Base-by-base conservation (phyloP, 176 grass and related monocot genomes). In the Poa annua region DNA sequence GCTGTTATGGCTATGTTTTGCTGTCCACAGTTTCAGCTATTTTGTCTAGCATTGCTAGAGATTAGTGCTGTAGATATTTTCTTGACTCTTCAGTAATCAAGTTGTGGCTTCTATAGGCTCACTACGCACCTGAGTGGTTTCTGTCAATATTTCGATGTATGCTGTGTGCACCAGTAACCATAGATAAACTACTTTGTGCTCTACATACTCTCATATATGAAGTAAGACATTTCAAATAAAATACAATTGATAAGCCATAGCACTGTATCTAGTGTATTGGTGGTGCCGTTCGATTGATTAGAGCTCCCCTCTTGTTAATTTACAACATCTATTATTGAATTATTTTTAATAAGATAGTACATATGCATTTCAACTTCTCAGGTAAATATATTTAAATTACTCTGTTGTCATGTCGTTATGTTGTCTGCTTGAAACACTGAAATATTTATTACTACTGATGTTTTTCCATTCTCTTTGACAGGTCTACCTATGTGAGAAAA, bases 401-500 rank as follows among this genome's bases (percentile, higher is more conserved):
- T 59, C 16, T 81, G 45, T 54, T 11, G 10, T 77, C 16, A 72
- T 77, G 35, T 54, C 20, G 59, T 26, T 41, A 36, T 82, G 71
- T 42, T 74, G 51, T 88, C 64, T 77, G 42, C 11, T 15, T 21
- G 45, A 77, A 2, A 63, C 42, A 65, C 45, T 77, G 56, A 74
- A 77, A 44, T 34, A 47, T 35, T 83, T 82, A 8, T 70, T 55
- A 44, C 71, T 84, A 29, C 35, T 85, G 57, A 75, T 66, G 71
- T 34, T 73, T 61, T 66, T 81, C 6, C 6, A 41, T 75, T 78
- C 64, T 66, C 11, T 80, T 89, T 71, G 69, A 48, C 91, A 99
- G 97, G 93, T 96, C 22, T 99, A 99, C 81, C 88, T 98, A 66
- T 98, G 96, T 72, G 87, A 98, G 84, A 98, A 98, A 80, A 66